These are phyloP conservation scores for Globisporangium middletonii DNA, from an alignment of 352 stramenopile genomes.

Conservation along the genomic window DNA sequence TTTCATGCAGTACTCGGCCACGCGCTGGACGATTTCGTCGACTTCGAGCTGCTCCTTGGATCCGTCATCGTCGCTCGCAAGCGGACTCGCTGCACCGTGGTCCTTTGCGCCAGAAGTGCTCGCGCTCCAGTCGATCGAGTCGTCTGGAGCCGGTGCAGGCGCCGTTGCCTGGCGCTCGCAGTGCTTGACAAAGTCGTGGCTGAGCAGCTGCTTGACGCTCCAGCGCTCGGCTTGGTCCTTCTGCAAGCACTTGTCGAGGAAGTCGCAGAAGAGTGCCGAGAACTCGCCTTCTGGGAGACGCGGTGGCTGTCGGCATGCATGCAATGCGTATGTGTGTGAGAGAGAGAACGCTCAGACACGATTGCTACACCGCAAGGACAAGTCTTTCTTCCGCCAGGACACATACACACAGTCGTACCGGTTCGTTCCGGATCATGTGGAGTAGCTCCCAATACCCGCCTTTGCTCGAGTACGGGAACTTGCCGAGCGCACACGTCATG, in stretches of 20 bases:
- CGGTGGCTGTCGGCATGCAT: conserved; percentile 31
- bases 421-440: conserved; percentile 84
- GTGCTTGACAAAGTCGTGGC: conserved; percentile 61
- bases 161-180: conserved; percentile 19
- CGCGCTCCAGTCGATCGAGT: conserved; percentile 18
- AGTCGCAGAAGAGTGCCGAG: conserved; percentile 68
- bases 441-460: conserved; percentile 90
- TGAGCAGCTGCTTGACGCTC: conserved; percentile 74
- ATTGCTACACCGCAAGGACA: neutral
- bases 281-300: conserved; percentile 65
- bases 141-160: conserved; percentile 12
- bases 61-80: conserved; percentile 34
- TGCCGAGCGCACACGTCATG: conserved; percentile 86
- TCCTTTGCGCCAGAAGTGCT: conserved; percentile 12
- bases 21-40: conserved; percentile 74
- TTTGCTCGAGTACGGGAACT: conserved; percentile 83
- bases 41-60: conserved; percentile 67
- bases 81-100: neutral
- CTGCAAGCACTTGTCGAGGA: conserved; percentile 74
- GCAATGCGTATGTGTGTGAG: neutral
- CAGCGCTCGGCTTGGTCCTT: conserved; percentile 77
- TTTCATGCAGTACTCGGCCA: conserved; percentile 75
- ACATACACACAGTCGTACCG: conserved; percentile 21
- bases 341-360: neutral
- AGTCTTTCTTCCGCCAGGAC: no score